Base-by-base conservation (phyloP, 805 yeast species). In the Candida koratica region DNA sequence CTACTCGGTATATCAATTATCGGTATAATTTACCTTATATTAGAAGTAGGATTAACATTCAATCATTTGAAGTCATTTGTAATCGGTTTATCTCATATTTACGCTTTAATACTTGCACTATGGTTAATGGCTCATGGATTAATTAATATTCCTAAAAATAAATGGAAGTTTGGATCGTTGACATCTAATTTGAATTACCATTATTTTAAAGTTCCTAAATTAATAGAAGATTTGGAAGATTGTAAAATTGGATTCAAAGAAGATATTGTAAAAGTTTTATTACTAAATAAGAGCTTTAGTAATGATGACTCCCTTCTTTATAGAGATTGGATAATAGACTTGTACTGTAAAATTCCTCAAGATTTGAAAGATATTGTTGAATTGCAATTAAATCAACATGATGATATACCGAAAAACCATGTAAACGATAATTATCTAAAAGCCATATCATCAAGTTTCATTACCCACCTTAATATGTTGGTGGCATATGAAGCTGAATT, bases 91-190 rank as follows among this genome's bases (percentile, higher is more conserved):
- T 76, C 93, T 1, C 93, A 86, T 53, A 78, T 82, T 14, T 86
- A 85, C 54, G 75, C 94, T 0, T 66, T 86, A 51, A 66, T 81
- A 2, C 51, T 86, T 22, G 88, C 90, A 2, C 69, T 84, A 15
- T 84, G 93, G 90, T 61, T 86, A 39, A 78, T 86, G 84, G 84
- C 90, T 2, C 89, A 85, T 55, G 95, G 95, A 0, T 58, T 84
- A 32, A 73, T 84, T 12, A 69, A 72, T 28, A 65, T 84, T 2
- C 94, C 95, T 0, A 67, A 84, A 39, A 55, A 41, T 38, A 61
- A 41, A 55, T 72, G 53, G 71, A 52, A 45, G 16, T 60, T 56
- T 38, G 71, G 71, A 2, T 55, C 44, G 27, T 38, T 57, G 15
- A 36, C 56, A 12, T 45, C 44, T 14, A 42, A 57, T 32, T 45